These are phyloP conservation scores for Aspergillus sp. DNA, from an alignment of 2,329 filamentous ascomycete genomes.

Conservation along the genomic window DNA sequence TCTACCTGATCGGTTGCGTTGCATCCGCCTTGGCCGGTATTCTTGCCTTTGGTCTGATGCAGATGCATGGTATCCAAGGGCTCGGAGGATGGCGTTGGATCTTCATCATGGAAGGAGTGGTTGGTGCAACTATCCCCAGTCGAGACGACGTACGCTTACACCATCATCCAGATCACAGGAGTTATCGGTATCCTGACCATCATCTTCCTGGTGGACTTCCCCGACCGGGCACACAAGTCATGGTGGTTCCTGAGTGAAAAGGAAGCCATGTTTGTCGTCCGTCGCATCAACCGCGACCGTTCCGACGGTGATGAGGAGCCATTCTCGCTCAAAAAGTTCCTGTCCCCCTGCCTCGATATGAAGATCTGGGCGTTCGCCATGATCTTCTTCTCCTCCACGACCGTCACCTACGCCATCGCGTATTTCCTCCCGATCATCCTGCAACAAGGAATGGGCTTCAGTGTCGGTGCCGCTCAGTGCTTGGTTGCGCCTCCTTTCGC, in stretches of 20 bases:
- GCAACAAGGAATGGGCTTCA: conserved; percentile 60
- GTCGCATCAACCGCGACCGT: conserved; percentile 52
- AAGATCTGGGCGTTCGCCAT: conserved; percentile 57
- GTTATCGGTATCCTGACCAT: conserved; percentile 26
- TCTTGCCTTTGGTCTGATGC: conserved; percentile 41
- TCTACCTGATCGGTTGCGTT: conserved; percentile 51
- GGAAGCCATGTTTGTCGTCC: conserved; percentile 50
- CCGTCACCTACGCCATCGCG: conserved; percentile 70
- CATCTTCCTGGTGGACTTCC: conserved; percentile 36
- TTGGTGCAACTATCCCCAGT: not conserved
- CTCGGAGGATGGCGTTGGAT: conserved; percentile 54
- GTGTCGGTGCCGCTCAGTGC: conserved; percentile 63
- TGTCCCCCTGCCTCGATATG: conserved; percentile 47
- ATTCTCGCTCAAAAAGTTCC: conserved; percentile 48
- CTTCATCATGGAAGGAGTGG: conserved; percentile 53
- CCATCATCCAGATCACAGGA: conserved; percentile 22
- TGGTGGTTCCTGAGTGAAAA: conserved; percentile 30
- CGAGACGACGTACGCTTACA: not conserved
- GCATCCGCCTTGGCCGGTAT: conserved; percentile 50
- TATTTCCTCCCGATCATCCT: conserved; percentile 80
- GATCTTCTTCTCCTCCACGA: conserved; percentile 61
- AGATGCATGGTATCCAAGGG: conserved; percentile 43
- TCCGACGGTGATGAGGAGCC: conserved; percentile 49
- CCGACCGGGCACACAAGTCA: conserved; percentile 29
- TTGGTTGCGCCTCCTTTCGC: conserved; percentile 69